These are phyloP conservation scores for Naganishia cerealis DNA, from an alignment of 1,284 basidiomycete species.

Conservation along the genomic window DNA sequence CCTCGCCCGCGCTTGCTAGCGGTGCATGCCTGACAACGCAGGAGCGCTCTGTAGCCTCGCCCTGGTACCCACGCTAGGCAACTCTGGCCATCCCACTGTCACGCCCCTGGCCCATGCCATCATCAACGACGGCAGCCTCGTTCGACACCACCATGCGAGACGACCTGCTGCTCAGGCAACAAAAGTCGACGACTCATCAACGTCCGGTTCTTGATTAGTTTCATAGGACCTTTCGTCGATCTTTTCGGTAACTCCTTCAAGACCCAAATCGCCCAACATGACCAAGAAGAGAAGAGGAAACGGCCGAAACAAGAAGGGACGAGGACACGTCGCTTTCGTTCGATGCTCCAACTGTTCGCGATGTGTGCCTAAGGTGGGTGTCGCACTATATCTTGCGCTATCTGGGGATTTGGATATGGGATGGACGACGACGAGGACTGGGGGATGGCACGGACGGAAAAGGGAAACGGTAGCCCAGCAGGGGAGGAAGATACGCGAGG, in stretches of 20 bases:
- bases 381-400: not conserved
- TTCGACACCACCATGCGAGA: not conserved
- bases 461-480: constrained; percentile 6
- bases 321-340: constrained; percentile 89
- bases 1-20: not conserved
- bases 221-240: constrained; percentile 13
- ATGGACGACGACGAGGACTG: not conserved
- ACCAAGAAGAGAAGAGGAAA: constrained; percentile 65
- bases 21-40: not conserved
- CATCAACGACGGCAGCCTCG: constrained; percentile 12
- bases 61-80: constrained; percentile 3
- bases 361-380: constrained; percentile 66
- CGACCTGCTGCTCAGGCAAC: not conserved
- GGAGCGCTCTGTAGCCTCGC: not conserved
- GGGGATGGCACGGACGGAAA: not conserved
- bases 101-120: constrained; percentile 20
- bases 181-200: constrained; percentile 1
- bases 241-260: constrained; percentile 32
- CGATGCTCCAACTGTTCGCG: constrained; percentile 96
- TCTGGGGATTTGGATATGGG: not conserved
- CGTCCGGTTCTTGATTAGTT: not conserved
- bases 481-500: not conserved
- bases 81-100: constrained; percentile 18
- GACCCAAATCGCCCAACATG: constrained; percentile 33
- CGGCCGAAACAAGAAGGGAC: constrained; percentile 97